Conservation (phyloP, 2,329 filamentous ascomycete genomes). For the Colletotrichum simmondsii region DNA sequence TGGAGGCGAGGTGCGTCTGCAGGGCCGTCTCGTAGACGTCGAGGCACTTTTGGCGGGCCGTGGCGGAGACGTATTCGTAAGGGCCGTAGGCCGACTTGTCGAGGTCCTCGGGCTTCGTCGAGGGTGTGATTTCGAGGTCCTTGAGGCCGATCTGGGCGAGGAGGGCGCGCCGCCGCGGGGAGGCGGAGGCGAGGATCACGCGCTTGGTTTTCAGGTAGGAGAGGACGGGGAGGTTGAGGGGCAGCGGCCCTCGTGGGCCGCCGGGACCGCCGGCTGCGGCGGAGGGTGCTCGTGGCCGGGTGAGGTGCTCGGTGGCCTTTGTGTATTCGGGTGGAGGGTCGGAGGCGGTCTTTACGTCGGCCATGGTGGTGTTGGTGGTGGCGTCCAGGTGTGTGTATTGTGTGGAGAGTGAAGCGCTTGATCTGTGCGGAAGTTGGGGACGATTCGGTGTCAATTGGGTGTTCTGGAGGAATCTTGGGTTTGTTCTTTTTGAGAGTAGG, state of each 20-base stretch:
- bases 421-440: neutral
- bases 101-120: slow-evolving; percentile 85
- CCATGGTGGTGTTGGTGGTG: slow-evolving; percentile 1
- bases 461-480: too few species aligned
- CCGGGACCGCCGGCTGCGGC: slow-evolving; percentile 40
- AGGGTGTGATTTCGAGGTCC: slow-evolving; percentile 86
- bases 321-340: slow-evolving; percentile 61
- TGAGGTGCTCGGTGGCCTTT: slow-evolving; percentile 50
- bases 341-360: slow-evolving; percentile 11
- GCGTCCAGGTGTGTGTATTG: too few species aligned
- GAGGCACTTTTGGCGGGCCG: slow-evolving; percentile 84
- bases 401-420: neutral
- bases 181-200: slow-evolving; percentile 90
- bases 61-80: slow-evolving; percentile 91
- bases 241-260: slow-evolving; percentile 64
- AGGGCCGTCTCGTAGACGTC: slow-evolving; percentile 70
- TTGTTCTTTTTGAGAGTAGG: neutral
- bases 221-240: slow-evolving; percentile 84
- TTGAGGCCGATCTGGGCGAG: slow-evolving; percentile 82
- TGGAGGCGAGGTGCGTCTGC: slow-evolving; percentile 53
- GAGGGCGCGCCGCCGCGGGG: slow-evolving; percentile 84
- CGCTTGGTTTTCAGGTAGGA: slow-evolving; percentile 80
- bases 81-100: slow-evolving; percentile 79
- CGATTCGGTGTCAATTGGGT: neutral
- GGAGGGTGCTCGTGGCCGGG: slow-evolving; percentile 35